Base-by-base conservation (phyloP, 1,139 yeast genomes). In the Kluyveromyces sp. region DNA sequence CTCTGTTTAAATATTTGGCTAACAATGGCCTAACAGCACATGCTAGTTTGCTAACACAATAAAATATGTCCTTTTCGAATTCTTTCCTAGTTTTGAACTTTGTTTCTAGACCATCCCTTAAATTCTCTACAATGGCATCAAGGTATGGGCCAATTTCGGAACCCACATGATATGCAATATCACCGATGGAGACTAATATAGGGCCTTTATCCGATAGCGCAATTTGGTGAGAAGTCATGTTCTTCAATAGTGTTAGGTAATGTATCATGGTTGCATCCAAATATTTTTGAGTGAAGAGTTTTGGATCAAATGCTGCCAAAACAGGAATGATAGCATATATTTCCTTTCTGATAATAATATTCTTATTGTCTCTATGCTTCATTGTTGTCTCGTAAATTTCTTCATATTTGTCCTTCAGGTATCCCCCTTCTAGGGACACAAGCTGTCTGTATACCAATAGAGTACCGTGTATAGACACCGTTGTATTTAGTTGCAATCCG, bases 1-100 rank as follows among this genome's bases (percentile, higher is more conserved):
- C 95, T 52, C 83, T 75, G 53, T 89, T 92, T 51, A 92, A 70
- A 60, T 88, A 92, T 60, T 90, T 90, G 0, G 97, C 85, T 46
- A 92, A 71, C 1, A 96, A 95, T n/a, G 96, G 95, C 0, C 97
- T 97, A 8, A 90, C 89, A 0, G 97, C 95, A 27, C 77, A 75
- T 0, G 96, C 90, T 42, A 92, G 70, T 67, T 87, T 85, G 0
- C 95, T 88, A 43, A 92, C 76, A 62, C 97, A 92, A 55, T 85
- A 89, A 58, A 90, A 92, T 26, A 92, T 80, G 0, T 96, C 90
- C 0, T 89, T 84, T 55, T 88, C 96, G 39, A 86, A 82, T 45
- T 84, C 92, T 58, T 79, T 83, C 53, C 84, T 73, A 34, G 72
- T 70, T 44, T 80, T 80, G 39, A 78, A 79, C 61, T 83, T 88